Conservation (phyloP, 1,284 basidiomycete species). For the Papiliotrema laurentii region DNA sequence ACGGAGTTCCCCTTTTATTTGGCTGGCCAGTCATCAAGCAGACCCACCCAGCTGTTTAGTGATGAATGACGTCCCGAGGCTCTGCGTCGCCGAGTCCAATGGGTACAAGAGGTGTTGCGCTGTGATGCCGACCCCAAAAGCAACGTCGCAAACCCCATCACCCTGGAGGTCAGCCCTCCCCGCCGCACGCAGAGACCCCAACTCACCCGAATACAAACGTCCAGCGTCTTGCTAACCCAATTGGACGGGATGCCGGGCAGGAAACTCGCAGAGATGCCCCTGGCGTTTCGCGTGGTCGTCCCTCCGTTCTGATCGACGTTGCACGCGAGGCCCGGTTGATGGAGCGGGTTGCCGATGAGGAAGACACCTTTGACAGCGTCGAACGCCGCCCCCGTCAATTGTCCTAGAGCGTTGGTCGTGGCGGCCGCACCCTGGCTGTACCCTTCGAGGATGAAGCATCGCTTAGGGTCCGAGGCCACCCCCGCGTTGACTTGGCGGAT, state of each 20-base stretch:
- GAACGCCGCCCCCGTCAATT: slow-evolving; percentile 16
- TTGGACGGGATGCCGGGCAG: slow-evolving; percentile 18
- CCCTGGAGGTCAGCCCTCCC: slow-evolving; percentile 9
- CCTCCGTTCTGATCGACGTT: slow-evolving; percentile 36
- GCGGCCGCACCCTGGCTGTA: slow-evolving; percentile 37
- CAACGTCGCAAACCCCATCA: slow-evolving; percentile 35
- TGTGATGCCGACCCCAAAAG: slow-evolving; percentile 25
- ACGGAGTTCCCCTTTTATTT: too few species aligned
- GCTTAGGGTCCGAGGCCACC: slow-evolving; percentile 8
- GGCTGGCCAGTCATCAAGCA: too few species aligned
- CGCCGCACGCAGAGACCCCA: neutral
- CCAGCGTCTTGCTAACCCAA: slow-evolving; percentile 32
- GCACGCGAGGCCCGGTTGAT: slow-evolving; percentile 29
- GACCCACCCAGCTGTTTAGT: neutral
- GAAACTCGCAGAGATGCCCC: slow-evolving; percentile 14
- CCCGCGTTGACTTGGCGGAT: slow-evolving; percentile 7
- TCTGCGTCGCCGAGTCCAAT: slow-evolving; percentile 18
- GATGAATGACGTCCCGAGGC: slow-evolving; percentile 10
- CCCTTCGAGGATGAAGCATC: slow-evolving; percentile 20
- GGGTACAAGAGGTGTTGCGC: slow-evolving; percentile 27
- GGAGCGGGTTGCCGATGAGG: slow-evolving; percentile 35
- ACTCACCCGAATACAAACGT: slow-evolving; percentile 33
- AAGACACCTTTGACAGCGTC: slow-evolving; percentile 38
- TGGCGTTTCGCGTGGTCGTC: slow-evolving; percentile 18
- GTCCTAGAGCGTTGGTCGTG: slow-evolving; percentile 27